Percentiles rank a stretch among this genome's conserved stretches.
Evolutionary conservation across 495 filamentous ascomycete species (phyloP).

Genomic region (Hamigera avellanea): DNA sequence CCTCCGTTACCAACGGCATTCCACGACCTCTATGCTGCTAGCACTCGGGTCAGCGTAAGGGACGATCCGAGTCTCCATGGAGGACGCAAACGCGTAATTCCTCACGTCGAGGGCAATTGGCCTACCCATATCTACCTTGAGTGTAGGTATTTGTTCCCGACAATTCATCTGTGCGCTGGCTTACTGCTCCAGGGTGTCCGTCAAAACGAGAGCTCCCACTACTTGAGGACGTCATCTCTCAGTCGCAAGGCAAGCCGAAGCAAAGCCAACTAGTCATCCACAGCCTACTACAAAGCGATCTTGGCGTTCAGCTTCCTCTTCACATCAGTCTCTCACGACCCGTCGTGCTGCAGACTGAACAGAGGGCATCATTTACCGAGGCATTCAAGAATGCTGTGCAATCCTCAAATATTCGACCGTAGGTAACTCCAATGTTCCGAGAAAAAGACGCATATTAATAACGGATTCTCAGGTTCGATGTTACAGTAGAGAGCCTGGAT

Average conservation of each 20-base stretch:
- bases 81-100: conserved; percentile 67
- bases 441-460: conserved; percentile 1
- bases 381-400: conserved; percentile 20
- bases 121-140: conserved; percentile 87
- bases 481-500: conserved; percentile 33
- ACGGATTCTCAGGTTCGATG: conserved; percentile 33
- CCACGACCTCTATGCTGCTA: conserved; percentile 78
- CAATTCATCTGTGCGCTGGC: not conserved
- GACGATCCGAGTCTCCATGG: conserved; percentile 81
- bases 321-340: conserved; percentile 84
- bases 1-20: conserved; percentile 79
- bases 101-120: conserved; percentile 86
- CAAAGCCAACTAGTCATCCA: conserved; percentile 19
- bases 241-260: conserved; percentile 15
- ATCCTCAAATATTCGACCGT: conserved; percentile 33
- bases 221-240: conserved; percentile 41
- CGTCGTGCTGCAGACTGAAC: conserved; percentile 50
- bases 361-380: conserved; percentile 51
- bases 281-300: conserved; percentile 60
- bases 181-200: conserved; percentile 56
- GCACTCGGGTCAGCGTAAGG: conserved; percentile 55
- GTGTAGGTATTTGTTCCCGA: conserved; percentile 43
- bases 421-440: conserved; percentile 8
- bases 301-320: conserved; percentile 68
- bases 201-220: conserved; percentile 39